Evolutionary conservation across 306 rosid genomes (phyloP).

Genomic region (Lupinus albus): DNA sequence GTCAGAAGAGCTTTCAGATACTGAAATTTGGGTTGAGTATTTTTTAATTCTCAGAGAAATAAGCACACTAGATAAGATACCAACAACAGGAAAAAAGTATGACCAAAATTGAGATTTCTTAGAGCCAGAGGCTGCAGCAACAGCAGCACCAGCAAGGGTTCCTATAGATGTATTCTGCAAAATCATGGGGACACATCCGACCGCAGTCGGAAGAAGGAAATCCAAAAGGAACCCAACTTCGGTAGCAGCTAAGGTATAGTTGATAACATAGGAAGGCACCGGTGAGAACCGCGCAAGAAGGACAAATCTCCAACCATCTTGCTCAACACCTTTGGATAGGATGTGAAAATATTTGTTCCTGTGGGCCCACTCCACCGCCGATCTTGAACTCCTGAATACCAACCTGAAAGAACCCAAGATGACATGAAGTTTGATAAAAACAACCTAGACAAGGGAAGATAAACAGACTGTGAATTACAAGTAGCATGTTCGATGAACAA

Average conservation of each 20-base stretch:
- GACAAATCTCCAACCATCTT: constrained; percentile 96
- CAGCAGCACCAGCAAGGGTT: constrained; percentile 95
- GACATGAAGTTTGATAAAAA: too few species aligned
- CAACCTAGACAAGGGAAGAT: constrained; percentile 11
- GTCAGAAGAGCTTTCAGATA: constrained; percentile 38
- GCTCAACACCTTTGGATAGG: constrained; percentile 84
- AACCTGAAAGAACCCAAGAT: constrained; percentile 53
- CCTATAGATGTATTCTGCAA: constrained; percentile 92
- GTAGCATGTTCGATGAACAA: constrained; percentile 7
- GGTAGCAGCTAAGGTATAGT: constrained; percentile 92
- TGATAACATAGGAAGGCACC: constrained; percentile 81
- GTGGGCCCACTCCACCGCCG: constrained; percentile 83
- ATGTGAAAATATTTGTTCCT: constrained; percentile 74
- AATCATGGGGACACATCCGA: constrained; percentile 94
- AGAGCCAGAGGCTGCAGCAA: constrained; percentile 70
- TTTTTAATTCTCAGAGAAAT: constrained; percentile 83
- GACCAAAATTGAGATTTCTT: constrained; percentile 70
- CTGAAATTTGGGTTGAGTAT: constrained; percentile 63
- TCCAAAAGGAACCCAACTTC: constrained; percentile 74
- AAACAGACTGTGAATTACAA: too few species aligned
- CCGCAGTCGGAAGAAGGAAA: constrained; percentile 79
- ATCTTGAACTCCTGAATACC: constrained; percentile 69
- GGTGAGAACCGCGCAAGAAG: constrained; percentile 98
- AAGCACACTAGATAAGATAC: constrained; percentile 75
- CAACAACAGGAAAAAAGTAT: constrained; percentile 71